Evolutionary conservation across 2,329 filamentous ascomycete species (phyloP), one percentile per base, ranked within the genome.

Genomic region (Aspergillus hortae): DNA sequence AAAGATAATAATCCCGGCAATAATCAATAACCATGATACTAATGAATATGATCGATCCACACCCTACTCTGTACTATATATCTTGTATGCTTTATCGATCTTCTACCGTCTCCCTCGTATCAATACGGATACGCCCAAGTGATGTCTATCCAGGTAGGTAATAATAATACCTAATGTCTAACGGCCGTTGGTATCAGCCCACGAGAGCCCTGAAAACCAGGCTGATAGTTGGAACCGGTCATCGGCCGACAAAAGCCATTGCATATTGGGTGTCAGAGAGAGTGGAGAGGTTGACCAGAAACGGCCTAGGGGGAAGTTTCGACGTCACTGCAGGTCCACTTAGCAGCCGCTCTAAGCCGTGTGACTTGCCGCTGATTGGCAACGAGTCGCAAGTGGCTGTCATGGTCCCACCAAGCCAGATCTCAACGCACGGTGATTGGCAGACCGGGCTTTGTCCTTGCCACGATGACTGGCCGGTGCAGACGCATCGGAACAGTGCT

Each of bases 391-490:
- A 15, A 36, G 54, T 56, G 54, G 56, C 54, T 55, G 53, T 53
- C 52, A 48, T 43, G 32, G 19, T 17, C 32, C 54, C 58, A 56
- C 56, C 45, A 43, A 9, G 10, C 30, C n/a, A 36, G 17, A 17
- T 36, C 10, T 27, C 41, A 3, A 33, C 10, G 1, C 27, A 5
- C 15, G 3, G 12, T 51, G 6, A 63, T 61, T 61, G 58, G 60
- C 7, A 6, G 6, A 41, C 11, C 15, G 36, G 17, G 36, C 36
- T 21, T 32, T 19, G 27, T 44, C 44, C 27, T 63, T 56, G 61
- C 61, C 61, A 63, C 61, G 27, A 30, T 53, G 50, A 51, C 50
- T 42, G 53, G 51, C 52, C 49, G 51, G 48, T 48, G 48, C 44
- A 46, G 46, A 45, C 49, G 40, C 36, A 52, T 50, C 54, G 50